Evolutionary conservation across 176 grass and related monocot species (phyloP).

Genomic region (Bothriochloa decipiens): DNA sequence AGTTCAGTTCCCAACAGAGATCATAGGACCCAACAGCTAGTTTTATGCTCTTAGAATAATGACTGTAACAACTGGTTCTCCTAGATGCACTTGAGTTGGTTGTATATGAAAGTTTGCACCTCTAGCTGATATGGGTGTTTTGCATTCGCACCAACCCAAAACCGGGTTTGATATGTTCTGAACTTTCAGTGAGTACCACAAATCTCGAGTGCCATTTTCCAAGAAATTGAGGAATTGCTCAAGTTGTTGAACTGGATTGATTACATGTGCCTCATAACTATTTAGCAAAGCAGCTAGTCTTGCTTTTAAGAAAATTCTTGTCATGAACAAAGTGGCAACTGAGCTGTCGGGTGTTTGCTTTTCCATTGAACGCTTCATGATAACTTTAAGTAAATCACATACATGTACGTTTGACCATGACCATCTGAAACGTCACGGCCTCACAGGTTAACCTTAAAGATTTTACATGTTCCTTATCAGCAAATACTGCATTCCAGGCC

Average conservation of each 20-base stretch:
- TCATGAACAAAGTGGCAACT: background rate
- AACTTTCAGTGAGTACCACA: background rate
- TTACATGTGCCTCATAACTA: conserved; percentile 2
- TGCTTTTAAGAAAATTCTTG: conserved; percentile 1
- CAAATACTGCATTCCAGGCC: background rate
- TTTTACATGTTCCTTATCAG: background rate
- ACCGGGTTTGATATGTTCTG: background rate
- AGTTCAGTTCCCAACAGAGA: background rate
- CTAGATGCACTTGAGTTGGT: background rate
- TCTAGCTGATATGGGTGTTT: background rate
- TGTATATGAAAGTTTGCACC: conserved; percentile 29
- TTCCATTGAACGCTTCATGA: background rate
- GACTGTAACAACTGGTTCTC: background rate
- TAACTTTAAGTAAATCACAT: conserved; percentile 7
- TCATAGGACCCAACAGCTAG: background rate
- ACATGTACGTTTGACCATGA: background rate
- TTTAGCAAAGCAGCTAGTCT: background rate
- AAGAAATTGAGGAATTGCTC: background rate
- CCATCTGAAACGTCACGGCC: background rate
- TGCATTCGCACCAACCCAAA: background rate
- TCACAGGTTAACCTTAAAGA: background rate
- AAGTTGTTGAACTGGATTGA: background rate
- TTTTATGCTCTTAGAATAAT: background rate
- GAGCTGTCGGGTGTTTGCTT: background rate
- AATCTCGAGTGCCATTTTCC: background rate